Conservation (phyloP, 805 yeast genomes). For the Nakazawaea holstii region DNA sequence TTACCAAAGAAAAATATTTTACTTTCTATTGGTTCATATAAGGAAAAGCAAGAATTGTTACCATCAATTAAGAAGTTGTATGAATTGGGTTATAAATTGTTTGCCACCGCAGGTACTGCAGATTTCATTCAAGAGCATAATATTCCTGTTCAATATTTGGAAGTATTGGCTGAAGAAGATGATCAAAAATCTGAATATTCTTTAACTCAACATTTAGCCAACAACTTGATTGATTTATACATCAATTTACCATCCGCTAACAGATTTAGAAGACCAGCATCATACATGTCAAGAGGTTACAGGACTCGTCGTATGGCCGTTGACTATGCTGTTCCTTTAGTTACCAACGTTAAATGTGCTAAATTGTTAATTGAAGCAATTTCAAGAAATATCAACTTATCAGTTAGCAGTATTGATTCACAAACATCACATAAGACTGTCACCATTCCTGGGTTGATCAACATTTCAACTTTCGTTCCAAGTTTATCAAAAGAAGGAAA, state of each 20-base stretch:
- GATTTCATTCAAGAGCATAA: conserved; percentile 95
- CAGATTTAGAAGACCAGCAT: conserved; percentile 98
- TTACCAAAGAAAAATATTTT: conserved; percentile 92
- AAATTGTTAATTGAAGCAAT: conserved; percentile 93
- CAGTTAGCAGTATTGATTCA: conserved; percentile 73
- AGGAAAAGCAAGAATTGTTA: conserved; percentile 89
- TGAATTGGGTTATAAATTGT: conserved; percentile 82
- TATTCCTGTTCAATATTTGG: conserved; percentile 91
- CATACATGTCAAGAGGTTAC: conserved; percentile 96
- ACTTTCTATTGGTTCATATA: conserved; percentile 92
- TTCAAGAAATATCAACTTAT: conserved; percentile 61
- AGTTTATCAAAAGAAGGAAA: conserved; percentile 39
- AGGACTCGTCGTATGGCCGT: conserved; percentile 99
- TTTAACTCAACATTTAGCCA: conserved; percentile 92
- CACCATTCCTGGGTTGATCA: conserved; percentile 81
- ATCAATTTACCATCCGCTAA: conserved; percentile 95
- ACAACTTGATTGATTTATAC: conserved; percentile 92
- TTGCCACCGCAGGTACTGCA: conserved; percentile 99
- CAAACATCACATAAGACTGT: conserved; percentile 86
- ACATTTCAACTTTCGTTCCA: conserved; percentile 76
- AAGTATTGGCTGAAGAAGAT: conserved; percentile 65
- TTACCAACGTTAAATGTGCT: conserved; percentile 96
- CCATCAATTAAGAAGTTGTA: conserved; percentile 79
- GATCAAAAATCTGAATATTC: conserved; percentile 91
- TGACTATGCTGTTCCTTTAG: conserved; percentile 95